Evolutionary conservation across 305 asterid species (phyloP).

Genomic region (Solanum hybrid): DNA sequence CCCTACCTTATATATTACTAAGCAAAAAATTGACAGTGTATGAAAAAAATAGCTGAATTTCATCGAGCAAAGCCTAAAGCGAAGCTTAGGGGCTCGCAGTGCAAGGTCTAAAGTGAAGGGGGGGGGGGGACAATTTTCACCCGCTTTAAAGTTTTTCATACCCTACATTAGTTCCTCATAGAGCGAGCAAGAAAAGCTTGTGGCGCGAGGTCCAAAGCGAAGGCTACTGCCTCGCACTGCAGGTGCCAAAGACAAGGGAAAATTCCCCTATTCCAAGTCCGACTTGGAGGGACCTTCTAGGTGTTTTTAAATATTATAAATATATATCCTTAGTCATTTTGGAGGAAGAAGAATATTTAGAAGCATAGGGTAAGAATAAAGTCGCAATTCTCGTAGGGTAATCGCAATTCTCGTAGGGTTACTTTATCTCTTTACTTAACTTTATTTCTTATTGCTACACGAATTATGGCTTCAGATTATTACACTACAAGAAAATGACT

Average conservation of each 20-base stretch:
- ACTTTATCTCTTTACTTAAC: background rate
- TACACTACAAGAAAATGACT: background rate
- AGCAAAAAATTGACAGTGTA: no score
- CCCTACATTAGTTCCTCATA: background rate
- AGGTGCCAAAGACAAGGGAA: background rate
- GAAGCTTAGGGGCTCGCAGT: no score
- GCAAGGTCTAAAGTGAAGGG: no score
- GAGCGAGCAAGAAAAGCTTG: background rate
- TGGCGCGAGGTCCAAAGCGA: background rate
- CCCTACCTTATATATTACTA: no score
- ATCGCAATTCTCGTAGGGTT: background rate
- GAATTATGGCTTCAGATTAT: background rate
- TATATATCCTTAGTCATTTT: background rate
- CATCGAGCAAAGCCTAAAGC: no score
- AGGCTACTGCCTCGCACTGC: background rate
- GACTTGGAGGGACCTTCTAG: background rate
- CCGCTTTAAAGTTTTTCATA: background rate
- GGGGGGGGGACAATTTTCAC: background rate
- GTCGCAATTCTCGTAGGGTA: background rate
- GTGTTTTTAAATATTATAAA: background rate
- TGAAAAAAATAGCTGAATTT: no score
- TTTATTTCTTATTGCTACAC: background rate
- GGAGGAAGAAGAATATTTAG: background rate
- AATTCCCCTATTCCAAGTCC: background rate
- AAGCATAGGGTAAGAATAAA: background rate